Base-by-base conservation (phyloP, 106 monocot genomes). In the Iris macrosiphon region DNA sequence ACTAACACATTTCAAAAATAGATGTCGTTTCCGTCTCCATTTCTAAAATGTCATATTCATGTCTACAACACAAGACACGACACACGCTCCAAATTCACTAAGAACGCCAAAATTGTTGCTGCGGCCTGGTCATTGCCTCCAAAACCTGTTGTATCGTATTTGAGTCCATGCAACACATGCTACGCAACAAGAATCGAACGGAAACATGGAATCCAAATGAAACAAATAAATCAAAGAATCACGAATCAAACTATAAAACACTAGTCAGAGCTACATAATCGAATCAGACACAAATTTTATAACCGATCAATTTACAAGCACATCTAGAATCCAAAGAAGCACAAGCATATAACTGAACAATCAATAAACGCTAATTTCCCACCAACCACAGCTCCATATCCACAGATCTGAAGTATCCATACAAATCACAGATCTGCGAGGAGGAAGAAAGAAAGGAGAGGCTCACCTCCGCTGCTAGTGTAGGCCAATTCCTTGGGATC, bases 381-480 rank as follows among this genome's bases (percentile, higher is more conserved):
- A 1, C 16, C 16, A 3, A 7, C 7, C 52, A 52, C 8, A 7
- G 26, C 46, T 22, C 21, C 16, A 51, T 7, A 51, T 30, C 2
- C 30, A 29, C 51, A 53, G 33, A 53, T 32, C 19, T 19, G 52
- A 53, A 32, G 32, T 33, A 53, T 19, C 7, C 52, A 32, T n/a
- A 53, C 52, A 15, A 35, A 52, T 17, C n/a, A 32, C 4, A 47
- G 19, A n/a, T 22, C 7, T 17, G 7, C 4, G 17, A 20, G 19
- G 7, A 31, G 33, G 33, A 32, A 8, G 18, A 52, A 18, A 18
- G 3, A 3, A 47, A 47, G 21, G 21, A 47, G 13, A 17, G 8
- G 19, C 11, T 24, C 33, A 33, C 33, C 52, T 32, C 52, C 52
- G 17, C 52, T 19, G 10, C 52, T 33, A 13, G 17, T 33, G 4